Evolutionary conservation across 139 green algal genomes (phyloP).

Genomic region (Tetratostichococcus sp.): DNA sequence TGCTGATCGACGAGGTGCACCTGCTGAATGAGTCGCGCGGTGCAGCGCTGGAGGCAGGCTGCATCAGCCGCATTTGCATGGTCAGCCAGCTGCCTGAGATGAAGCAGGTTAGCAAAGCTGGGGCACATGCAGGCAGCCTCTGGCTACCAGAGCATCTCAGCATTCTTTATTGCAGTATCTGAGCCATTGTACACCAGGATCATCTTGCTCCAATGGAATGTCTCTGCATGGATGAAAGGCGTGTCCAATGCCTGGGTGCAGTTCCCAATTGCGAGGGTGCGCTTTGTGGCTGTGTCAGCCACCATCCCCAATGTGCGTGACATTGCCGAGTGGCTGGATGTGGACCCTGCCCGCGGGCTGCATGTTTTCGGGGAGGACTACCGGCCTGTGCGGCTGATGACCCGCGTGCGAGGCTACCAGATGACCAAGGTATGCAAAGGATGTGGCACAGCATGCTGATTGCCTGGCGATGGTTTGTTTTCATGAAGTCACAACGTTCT

Average conservation of each 20-base stretch:
- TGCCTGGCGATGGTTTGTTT: too few species aligned
- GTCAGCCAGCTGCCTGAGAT: constrained; percentile 50
- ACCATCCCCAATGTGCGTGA: constrained; percentile 78
- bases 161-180: too few species aligned
- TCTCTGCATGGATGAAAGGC: too few species aligned
- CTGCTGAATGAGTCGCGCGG: constrained; percentile 77
- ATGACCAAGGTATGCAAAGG: constrained; percentile 35
- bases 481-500: too few species aligned
- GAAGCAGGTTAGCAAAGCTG: constrained; percentile 26
- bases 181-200: too few species aligned
- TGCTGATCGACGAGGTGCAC: constrained; percentile 93
- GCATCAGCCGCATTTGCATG: constrained; percentile 76
- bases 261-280: constrained; percentile 56
- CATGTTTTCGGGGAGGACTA: constrained; percentile 83
- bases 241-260: too few species aligned
- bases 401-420: constrained; percentile 68
- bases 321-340: constrained; percentile 68
- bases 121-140: background rate
- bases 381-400: constrained; percentile 78
- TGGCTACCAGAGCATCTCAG: background rate
- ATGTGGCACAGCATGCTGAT: too few species aligned
- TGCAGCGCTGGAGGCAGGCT: constrained; percentile 72
- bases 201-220: too few species aligned
- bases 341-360: constrained; percentile 28
- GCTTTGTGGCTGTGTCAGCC: constrained; percentile 81